Evolutionary conservation across 148 eudicot species (phyloP).

Genomic region (Persicaria maculosa): DNA sequence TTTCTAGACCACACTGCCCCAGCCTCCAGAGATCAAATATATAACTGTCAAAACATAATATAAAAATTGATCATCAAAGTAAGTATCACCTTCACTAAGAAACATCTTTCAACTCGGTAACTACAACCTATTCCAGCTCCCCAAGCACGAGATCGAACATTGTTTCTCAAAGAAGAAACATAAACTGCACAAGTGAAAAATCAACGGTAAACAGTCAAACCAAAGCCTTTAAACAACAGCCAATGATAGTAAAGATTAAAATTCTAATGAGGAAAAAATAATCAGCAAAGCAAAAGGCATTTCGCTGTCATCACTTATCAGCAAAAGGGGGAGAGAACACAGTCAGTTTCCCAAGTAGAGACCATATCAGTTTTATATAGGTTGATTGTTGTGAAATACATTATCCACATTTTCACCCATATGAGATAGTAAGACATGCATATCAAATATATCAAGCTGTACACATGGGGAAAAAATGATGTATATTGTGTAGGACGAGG

Average conservation of each 20-base stretch:
- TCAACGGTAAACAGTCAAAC: slow-evolving; percentile 11
- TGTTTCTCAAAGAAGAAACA: slow-evolving; percentile 81
- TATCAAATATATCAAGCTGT: background rate
- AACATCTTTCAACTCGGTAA: slow-evolving; percentile 84
- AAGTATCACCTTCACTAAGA: slow-evolving; percentile 71
- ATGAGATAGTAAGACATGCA: background rate
- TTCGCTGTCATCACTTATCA: background rate
- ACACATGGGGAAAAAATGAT: background rate
- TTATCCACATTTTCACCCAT: background rate
- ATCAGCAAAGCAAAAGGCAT: background rate
- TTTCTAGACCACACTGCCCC: background rate
- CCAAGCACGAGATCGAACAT: slow-evolving; percentile 98
- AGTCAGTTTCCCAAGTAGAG: background rate
- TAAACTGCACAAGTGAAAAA: slow-evolving; percentile 41
- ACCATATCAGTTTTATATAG: background rate
- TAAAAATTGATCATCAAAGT: background rate
- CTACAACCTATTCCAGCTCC: slow-evolving; percentile 97
- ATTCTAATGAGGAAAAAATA: background rate
- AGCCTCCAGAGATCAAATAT: background rate
- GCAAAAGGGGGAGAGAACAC: background rate
- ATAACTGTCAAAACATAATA: background rate
- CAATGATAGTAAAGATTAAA: background rate
- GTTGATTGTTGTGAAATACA: background rate
- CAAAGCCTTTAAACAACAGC: background rate
- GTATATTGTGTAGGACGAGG: background rate